Conservation (phyloP, 1,284 basidiomycete species). For the Moniliophthora roreri region DNA sequence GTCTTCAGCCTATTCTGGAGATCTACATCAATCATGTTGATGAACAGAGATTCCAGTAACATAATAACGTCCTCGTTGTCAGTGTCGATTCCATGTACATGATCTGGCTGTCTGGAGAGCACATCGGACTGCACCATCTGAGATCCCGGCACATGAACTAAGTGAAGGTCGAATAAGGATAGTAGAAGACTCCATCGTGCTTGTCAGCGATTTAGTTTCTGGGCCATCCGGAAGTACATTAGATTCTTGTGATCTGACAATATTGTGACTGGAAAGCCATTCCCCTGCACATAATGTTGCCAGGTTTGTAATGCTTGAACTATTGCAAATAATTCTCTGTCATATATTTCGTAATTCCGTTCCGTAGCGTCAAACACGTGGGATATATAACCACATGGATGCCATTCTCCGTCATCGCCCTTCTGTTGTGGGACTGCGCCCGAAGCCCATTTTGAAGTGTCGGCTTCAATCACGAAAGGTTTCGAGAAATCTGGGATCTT, state of each 20-base stretch:
- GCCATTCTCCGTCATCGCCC: neutral
- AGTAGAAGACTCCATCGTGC: no score
- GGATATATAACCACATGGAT: neutral
- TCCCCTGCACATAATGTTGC: slow-evolving; percentile 9
- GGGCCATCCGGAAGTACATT: no score
- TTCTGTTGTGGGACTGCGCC: neutral
- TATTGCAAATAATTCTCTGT: neutral
- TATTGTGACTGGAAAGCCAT: neutral
- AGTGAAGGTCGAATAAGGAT: no score
- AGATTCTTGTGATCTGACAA: neutral
- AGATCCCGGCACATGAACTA: no score
- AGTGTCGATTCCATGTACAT: no score
- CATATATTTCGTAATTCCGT: neutral
- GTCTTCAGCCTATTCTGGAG: no score
- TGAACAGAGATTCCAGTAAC: no score
- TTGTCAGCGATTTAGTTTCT: no score
- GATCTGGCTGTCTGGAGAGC: no score
- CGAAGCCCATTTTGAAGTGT: neutral
- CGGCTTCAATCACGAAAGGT: neutral
- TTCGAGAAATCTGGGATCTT: neutral
- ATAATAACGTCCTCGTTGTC: no score
- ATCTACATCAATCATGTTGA: no score
- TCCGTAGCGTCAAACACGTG: neutral
- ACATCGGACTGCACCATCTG: no score
- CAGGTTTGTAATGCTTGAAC: slow-evolving; percentile 13